Base-by-base conservation (phyloP, 805 yeast species). In the Peterozyma xylosa region DNA sequence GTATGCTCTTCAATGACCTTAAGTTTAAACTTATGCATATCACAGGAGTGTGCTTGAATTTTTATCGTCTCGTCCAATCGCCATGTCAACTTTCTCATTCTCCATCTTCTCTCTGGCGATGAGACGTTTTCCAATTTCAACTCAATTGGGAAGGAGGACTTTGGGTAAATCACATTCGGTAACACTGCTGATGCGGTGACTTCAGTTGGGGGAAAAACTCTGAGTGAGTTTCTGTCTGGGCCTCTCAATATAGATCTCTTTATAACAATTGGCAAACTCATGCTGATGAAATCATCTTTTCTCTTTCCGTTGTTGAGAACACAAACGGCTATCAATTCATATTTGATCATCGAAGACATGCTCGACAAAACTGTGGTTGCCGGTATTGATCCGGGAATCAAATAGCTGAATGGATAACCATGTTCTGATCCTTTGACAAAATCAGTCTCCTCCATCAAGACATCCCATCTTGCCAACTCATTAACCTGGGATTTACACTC, bases 171-270 rank as follows among this genome's bases (percentile, higher is more conserved):
- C 13, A 89, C 96, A 50, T 85, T 85, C 2, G 99, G 99, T 41
- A 93, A 67, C 13, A 82, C 84, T 9, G 95, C 93, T 27, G 84
- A 78, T 6, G 96, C 95, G 2, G 88, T 82, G 33, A 93, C 82
- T 37, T 84, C 86, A 0, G 98, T 91, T 7, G 99, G 98, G 1
- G 99, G 99, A 62, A 93, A 93, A 1, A 93, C 86, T 48, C 99
- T 74, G 34, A 88, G 65, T 1, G 96, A 86, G 56, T 86, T 87
- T 53, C 89, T 73, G 58, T 90, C 96, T 2, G 86, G 86, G 6
- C 93, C 91, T 38, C 87, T 68, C 18, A 86, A 60, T 30, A 91
- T 77, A 45, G 95, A 83, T 53, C 99, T 73, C 38, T 84, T 72
- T 2, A 93, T 70, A 51, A 82, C 73, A 9, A 93, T 59, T 0